phyloP scores from a whole-genome alignment of 495 filamentous ascomycete species.

The Penicillium canariense region DNA sequence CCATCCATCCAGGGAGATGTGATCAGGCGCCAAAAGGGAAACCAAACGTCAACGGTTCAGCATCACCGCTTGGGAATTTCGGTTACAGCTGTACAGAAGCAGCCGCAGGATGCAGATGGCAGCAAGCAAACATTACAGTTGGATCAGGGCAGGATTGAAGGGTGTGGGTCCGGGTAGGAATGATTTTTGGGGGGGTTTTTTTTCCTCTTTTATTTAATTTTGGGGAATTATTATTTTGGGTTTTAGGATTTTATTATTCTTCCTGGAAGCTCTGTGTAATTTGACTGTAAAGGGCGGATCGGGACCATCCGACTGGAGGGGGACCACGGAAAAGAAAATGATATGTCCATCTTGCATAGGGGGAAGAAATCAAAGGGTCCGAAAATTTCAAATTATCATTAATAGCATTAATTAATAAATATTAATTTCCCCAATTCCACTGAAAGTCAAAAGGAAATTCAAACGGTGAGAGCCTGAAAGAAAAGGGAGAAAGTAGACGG shows the following conservation, averaged over 20 bases:
- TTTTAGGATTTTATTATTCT: conserved; percentile 14
- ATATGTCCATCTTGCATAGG: conserved; percentile 11
- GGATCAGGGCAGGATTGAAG: conserved; percentile 25
- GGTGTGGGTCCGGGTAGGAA: conserved; percentile 13
- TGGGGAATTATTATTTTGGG: conserved; percentile 10
- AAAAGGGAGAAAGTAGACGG: conserved; percentile 8
- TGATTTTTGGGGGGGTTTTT: conserved; percentile 15
- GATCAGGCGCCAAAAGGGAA: conserved; percentile 40
- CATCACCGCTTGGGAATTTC: conserved; percentile 33
- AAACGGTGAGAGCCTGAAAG: conserved; percentile 7
- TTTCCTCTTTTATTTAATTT: conserved; percentile 12
- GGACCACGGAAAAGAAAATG: conserved; percentile 10
- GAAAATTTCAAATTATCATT: conserved; percentile 12
- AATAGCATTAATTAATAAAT: conserved; percentile 9
- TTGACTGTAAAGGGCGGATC: conserved; percentile 28
- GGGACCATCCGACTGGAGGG: conserved; percentile 32
- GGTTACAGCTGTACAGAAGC: conserved; percentile 44
- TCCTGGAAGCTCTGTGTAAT: conserved; percentile 14
- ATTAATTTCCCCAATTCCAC: background rate
- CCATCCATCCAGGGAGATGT: conserved; percentile 33
- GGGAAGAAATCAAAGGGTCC: conserved; percentile 3
- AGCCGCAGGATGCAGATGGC: conserved; percentile 38
- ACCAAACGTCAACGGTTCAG: conserved; percentile 34
- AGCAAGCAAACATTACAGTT: conserved; percentile 36
- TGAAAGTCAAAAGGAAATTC: background rate